Conservation (phyloP, 139 green algal species). For the Chlorella vulgaris region DNA sequence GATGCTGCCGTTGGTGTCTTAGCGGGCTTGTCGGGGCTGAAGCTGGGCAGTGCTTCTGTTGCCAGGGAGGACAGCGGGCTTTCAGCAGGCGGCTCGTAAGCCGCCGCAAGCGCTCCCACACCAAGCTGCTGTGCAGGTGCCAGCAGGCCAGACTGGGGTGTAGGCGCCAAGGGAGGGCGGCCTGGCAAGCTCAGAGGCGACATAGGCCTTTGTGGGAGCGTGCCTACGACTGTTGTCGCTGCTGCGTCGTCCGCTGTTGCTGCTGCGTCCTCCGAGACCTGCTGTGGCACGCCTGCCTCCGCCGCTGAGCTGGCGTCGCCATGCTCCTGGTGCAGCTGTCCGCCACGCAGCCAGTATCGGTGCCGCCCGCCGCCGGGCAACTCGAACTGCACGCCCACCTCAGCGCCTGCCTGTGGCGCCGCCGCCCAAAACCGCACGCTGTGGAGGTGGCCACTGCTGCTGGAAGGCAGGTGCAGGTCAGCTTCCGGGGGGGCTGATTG, state of each 20-base stretch:
- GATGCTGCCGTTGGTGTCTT: too few relatives aligned
- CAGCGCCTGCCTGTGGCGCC: neutral
- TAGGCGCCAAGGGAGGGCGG: too few relatives aligned
- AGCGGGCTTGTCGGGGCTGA: constrained; percentile 24
- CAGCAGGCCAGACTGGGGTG: too few relatives aligned
- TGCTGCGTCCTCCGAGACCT: too few relatives aligned
- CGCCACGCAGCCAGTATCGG: neutral
- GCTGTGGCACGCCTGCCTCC: too few relatives aligned
- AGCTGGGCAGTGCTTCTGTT: constrained; percentile 12
- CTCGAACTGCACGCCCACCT: constrained; percentile 13
- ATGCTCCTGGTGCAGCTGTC: neutral
- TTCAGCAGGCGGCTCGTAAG: neutral
- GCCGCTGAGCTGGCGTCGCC: neutral
- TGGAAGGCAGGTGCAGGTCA: neutral
- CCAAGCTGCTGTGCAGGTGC: neutral
- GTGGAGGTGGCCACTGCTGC: neutral
- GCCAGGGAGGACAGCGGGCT: constrained; percentile 26
- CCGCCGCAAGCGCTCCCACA: neutral
- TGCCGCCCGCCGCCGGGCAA: neutral
- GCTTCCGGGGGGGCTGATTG: constrained; percentile 3
- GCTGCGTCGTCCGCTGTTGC: too few relatives aligned
- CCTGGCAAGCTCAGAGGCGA: too few relatives aligned
- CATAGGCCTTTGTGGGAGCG: too few relatives aligned
- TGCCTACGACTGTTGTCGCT: too few relatives aligned
- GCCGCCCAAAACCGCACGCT: constrained; percentile 12